A percentile compares a stretch with the other conserved stretches of the same genome.
These are phyloP conservation scores for Mediolabrus comicus DNA, from an alignment of 108 stramenopile genomes.

Conservation along the genomic window DNA sequence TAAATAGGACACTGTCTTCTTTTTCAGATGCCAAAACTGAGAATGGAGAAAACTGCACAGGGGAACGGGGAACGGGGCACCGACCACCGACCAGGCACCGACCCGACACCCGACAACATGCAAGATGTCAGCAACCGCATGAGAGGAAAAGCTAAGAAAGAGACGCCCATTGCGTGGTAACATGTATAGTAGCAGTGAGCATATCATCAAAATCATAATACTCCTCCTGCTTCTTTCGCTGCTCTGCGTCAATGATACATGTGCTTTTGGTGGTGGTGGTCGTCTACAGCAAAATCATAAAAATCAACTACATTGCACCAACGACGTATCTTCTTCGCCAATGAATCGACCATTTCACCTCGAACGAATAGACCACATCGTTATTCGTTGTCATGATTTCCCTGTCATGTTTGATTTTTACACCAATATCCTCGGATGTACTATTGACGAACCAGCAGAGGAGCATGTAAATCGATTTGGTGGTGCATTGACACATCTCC, in stretches of 20 bases:
- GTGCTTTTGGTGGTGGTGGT: background rate
- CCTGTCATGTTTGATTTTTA: conserved; percentile 53
- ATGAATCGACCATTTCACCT: conserved; percentile 35
- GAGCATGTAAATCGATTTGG: conserved; percentile 47
- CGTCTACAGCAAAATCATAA: background rate
- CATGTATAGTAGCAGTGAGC: too few species aligned
- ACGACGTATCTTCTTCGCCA: background rate
- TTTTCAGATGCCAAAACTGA: too few species aligned
- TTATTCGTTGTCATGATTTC: conserved; percentile 35
- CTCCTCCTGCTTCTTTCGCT: background rate
- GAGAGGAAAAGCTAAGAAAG: too few species aligned
- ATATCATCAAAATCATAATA: too few species aligned
- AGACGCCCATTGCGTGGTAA: too few species aligned
- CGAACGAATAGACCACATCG: conserved; percentile 46
- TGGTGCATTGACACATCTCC: conserved; percentile 51
- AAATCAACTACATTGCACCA: background rate
- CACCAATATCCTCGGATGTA: conserved; percentile 41
- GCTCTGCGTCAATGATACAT: background rate
- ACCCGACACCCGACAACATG: too few species aligned
- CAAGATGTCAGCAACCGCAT: too few species aligned
- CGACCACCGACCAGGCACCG: too few species aligned
- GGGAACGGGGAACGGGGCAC: too few species aligned
- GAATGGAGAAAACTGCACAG: too few species aligned
- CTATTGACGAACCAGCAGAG: conserved; percentile 33
- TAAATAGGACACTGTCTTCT: background rate